These are phyloP conservation scores for Populus davidiana DNA, from an alignment of 345 rosid genomes.

Conservation along the genomic window DNA sequence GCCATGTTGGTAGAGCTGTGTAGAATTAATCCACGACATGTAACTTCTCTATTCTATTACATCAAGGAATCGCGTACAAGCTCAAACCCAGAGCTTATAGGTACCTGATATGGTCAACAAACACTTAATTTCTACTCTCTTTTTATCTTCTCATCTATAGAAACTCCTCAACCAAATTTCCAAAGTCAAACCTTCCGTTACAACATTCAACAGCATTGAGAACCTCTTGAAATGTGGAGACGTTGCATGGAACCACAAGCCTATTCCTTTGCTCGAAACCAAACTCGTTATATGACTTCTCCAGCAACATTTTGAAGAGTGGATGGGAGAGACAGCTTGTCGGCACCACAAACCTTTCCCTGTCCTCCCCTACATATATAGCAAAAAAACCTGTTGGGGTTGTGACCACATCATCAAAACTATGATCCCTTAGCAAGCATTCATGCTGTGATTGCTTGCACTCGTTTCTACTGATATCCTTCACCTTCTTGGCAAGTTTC, in stretches of 20 bases:
- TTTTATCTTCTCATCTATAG: constrained; percentile 22
- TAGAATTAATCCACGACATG: background rate
- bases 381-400: constrained; percentile 79
- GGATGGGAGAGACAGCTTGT: constrained; percentile 75
- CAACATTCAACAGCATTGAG: constrained; percentile 61
- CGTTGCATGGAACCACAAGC: constrained; percentile 76
- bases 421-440: constrained; percentile 39
- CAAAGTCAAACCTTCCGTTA: constrained; percentile 67
- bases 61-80: background rate
- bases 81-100: background rate
- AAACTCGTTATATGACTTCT: constrained; percentile 68
- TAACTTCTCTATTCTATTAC: background rate
- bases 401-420: constrained; percentile 8
- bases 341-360: constrained; percentile 65
- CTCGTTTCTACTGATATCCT: constrained; percentile 35
- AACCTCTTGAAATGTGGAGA: constrained; percentile 64
- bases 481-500: constrained; percentile 76
- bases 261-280: constrained; percentile 48
- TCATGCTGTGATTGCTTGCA: constrained; percentile 35
- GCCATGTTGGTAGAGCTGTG: background rate
- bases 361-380: constrained; percentile 71
- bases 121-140: background rate
- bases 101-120: no score
- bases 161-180: constrained; percentile 69
- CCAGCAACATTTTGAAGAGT: constrained; percentile 72